Base-by-base conservation (phyloP, 495 filamentous ascomycete species). In the Daldinia caldariorum region DNA sequence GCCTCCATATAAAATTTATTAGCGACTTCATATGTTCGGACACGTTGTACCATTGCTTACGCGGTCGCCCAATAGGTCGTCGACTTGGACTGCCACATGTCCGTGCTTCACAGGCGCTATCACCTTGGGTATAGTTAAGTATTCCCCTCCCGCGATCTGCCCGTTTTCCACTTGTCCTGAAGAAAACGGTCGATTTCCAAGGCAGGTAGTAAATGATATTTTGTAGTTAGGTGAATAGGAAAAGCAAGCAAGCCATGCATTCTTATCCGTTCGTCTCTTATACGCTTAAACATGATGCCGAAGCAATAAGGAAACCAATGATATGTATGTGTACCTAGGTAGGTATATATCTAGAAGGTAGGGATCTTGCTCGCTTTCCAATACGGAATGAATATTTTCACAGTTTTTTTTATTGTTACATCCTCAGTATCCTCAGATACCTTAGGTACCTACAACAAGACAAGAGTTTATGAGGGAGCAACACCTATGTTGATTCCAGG, bases 71-170 rank as follows among this genome's bases (percentile, higher is more conserved):
- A 49, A 57, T 13, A 26, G 26, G 26, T 58, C 54, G 59, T 63
- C 60, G 63, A 63, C 55, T 59, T 38, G 14, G 43, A 31, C 31
- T 66, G 70, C 70, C 70, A 72, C 70, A 65, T 72, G 70, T 68
- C 61, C 64, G 51, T 45, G 65, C 61, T 72, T 68, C 49, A 72
- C 37, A 68, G 65, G 64, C 53, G 29, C n/a, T 39, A 34, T 43
- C 10, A 8, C 16, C 16, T 41, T 29, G 5, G 5, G 20, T 41
- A n/a, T n/a, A n/a, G n/a, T n/a, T n/a, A n/a, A n/a, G n/a, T n/a
- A 53, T 53, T 32, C 29, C 22, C 49, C 29, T 53, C 22, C 13
- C 26, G 26, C 49, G 43, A 53, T 53, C 12, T 53, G 12, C 13
- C 26, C 13, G 13, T 32, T 10, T 53, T 29, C 22, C 49, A 53